Evolutionary conservation across 192 early-diverging fungal genomes (phyloP), one percentile per base, ranked within the genome.

Genomic region (Backusella tuberculispora): DNA sequence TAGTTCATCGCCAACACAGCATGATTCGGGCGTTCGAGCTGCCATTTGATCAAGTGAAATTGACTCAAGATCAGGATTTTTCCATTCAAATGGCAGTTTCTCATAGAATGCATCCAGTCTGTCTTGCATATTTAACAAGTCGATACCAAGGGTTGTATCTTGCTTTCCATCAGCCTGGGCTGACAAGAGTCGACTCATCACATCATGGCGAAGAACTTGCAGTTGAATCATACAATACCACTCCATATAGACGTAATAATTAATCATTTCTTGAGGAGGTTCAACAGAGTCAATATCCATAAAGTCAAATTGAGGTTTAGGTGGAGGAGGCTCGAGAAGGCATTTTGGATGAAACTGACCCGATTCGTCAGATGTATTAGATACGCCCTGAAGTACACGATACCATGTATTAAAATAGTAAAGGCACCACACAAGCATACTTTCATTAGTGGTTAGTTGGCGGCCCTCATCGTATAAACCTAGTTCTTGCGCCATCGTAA

Each of bases 341-440:
- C 68, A 74, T 2, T 24, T 42, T 21, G 76, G 70, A 63, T 72
- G 50, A 66, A 78, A 71, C 46, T 64, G 67, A 21, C 41, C 60
- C 13, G 56, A 44, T 15, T 43, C 26, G 13, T 46, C 44, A 37
- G 72, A 63, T 6, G 38, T 46, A 34, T 60, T 65, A 6, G 42
- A 46, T 2, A 47, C 53, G 4, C 79, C 79, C 17, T 80, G 79
- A 41, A 80, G 42, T 12, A 80, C 79, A 64, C 79, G 79, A 66
- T 80, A 76, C 81, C 81, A 82, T 4, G 81, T 78, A 73, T 82
- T 78, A 44, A 65, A 78, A 37, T 82, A 82, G 41, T 82, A 82
- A 4, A 82, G 47, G 53, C 69, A 76, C 81, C 81, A 82, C 3
- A 82, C 66, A n/a, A 82, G 44, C 45, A 78, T 75, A 40, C 74